These are phyloP conservation scores for Pontederia crassipes DNA, from an alignment of 176 grass and related monocot species.

Conservation along the genomic window DNA sequence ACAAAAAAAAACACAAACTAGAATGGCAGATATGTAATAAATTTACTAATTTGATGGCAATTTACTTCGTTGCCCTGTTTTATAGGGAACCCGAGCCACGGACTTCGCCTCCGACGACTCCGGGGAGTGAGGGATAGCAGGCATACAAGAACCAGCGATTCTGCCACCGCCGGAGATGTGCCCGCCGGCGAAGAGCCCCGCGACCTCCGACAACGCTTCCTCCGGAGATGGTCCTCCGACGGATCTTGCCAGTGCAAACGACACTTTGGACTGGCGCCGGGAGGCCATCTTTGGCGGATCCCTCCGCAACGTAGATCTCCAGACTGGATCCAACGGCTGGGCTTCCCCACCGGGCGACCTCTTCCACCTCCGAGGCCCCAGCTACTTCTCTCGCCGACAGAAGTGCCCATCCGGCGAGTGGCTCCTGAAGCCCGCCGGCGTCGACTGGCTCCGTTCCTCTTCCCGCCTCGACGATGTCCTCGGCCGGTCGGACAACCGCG, in stretches of 20 bases:
- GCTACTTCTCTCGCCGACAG: slow-evolving; percentile 42
- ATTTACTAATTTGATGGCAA: too few relatives aligned
- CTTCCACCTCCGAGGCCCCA: slow-evolving; percentile 52
- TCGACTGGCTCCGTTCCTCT: slow-evolving; percentile 83
- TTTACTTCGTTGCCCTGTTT: too few relatives aligned
- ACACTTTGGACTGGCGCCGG: slow-evolving; percentile 3
- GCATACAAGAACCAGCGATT: too few relatives aligned
- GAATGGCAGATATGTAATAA: too few relatives aligned
- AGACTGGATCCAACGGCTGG: slow-evolving; percentile 36
- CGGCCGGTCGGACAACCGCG: slow-evolving; percentile 51
- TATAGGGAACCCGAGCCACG: too few relatives aligned
- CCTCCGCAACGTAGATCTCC: slow-evolving; percentile 8
- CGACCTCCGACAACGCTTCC: too few relatives aligned
- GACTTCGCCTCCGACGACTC: too few relatives aligned
- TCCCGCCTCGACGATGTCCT: slow-evolving; percentile 71
- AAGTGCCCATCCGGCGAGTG: slow-evolving; percentile 49
- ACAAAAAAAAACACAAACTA: too few relatives aligned
- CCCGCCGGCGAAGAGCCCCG: not conserved
- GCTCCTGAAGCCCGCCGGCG: slow-evolving; percentile 75
- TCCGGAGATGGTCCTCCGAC: not conserved
- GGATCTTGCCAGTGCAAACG: not conserved
- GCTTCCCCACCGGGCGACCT: slow-evolving; percentile 81
- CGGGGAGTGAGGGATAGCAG: too few relatives aligned
- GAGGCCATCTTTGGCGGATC: slow-evolving; percentile 10
- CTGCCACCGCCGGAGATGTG: not conserved